phyloP scores from a whole-genome alignment of 225 moss, liverwort and hornwort genomes.

The Sphagnum contortum region DNA sequence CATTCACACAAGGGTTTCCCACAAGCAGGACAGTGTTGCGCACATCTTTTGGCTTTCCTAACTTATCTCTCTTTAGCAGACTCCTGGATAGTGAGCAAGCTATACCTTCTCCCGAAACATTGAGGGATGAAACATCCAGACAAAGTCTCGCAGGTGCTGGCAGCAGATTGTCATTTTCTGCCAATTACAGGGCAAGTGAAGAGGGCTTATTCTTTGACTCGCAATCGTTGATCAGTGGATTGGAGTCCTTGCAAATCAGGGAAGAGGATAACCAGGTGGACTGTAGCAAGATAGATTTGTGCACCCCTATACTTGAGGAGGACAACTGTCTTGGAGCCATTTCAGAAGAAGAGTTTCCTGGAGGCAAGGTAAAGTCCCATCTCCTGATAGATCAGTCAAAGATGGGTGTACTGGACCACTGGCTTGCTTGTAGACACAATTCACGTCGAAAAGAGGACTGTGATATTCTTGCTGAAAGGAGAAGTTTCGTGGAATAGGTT shows the following conservation, averaged over 20 bases:
- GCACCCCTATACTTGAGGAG: constrained; percentile 37
- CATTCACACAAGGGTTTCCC: neutral
- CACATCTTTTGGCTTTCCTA: neutral
- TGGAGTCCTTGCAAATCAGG: constrained; percentile 40
- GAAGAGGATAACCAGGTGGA: constrained; percentile 19
- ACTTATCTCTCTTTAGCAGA: constrained; percentile 22
- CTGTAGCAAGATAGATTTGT: constrained; percentile 21
- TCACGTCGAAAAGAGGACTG: too few species aligned
- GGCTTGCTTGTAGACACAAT: too few species aligned
- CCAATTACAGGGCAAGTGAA: constrained; percentile 13
- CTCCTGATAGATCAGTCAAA: too few species aligned
- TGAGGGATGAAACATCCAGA: constrained; percentile 29
- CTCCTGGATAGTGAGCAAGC: constrained; percentile 21
- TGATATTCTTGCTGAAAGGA: neutral
- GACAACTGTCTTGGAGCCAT: constrained; percentile 16
- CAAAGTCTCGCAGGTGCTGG: constrained; percentile 20
- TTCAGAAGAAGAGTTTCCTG: constrained; percentile 10
- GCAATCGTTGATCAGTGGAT: constrained; percentile 25
- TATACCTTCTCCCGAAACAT: constrained; percentile 28
- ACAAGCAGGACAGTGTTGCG: neutral
- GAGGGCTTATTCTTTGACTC: constrained; percentile 15
- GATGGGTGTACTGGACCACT: too few species aligned
- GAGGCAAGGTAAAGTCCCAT: constrained; percentile 2
- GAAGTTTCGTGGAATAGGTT: too few species aligned
- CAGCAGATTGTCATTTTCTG: constrained; percentile 26